Conservation (phyloP, 106 monocot genomes). For the Alisma plantagoaquatica region DNA sequence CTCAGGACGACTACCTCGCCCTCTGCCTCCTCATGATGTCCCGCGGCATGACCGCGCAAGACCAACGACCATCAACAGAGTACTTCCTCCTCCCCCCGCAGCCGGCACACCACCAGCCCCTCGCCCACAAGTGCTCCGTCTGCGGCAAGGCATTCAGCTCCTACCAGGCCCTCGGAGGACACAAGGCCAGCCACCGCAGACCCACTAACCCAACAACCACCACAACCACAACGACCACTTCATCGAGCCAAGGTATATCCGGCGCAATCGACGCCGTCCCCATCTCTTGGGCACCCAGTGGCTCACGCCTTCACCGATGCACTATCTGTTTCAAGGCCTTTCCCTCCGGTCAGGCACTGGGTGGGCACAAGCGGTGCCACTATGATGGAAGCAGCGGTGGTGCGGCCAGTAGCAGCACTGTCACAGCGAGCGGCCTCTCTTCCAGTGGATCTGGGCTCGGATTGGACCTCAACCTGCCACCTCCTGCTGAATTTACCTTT, state of each 20-base stretch:
- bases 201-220: slow-evolving; percentile 16
- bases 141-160: neutral
- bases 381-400: too few species aligned
- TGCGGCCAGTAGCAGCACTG: too few species aligned
- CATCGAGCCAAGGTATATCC: neutral
- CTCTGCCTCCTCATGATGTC: slow-evolving; percentile 54
- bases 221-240: slow-evolving; percentile 7
- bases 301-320: slow-evolving; percentile 51
- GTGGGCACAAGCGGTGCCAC: slow-evolving; percentile 74
- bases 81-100: slow-evolving; percentile 36
- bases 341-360: slow-evolving; percentile 64
- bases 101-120: slow-evolving; percentile 7
- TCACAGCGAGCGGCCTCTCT: too few species aligned
- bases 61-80: slow-evolving; percentile 28
- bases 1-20: slow-evolving; percentile 63
- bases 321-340: slow-evolving; percentile 53
- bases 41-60: slow-evolving; percentile 11
- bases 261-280: neutral
- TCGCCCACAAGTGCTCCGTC: neutral
- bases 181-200: neutral
- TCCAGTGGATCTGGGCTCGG: too few species aligned
- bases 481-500: too few species aligned
- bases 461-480: too few species aligned
- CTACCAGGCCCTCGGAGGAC: too few species aligned
- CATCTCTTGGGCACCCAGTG: neutral